phyloP scores from a whole-genome alignment of 2,329 filamentous ascomycete species.

The Tolypocladium paradoxum region DNA sequence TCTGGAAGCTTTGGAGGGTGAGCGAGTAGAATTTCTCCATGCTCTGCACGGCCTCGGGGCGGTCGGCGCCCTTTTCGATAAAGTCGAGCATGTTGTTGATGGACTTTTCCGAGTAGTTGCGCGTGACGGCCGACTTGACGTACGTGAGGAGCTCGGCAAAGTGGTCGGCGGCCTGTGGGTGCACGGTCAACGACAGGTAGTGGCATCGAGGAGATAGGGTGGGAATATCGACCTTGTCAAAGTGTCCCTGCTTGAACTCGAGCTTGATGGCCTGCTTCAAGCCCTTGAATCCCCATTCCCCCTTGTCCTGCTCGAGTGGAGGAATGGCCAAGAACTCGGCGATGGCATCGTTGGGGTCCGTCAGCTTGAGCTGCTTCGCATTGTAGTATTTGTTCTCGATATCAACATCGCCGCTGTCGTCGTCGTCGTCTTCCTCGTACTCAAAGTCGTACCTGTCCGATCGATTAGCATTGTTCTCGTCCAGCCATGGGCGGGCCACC shows the following conservation, averaged over 20 bases:
- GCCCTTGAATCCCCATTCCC: conserved; percentile 98
- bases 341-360: conserved; percentile 79
- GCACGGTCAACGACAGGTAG: conserved; percentile 12
- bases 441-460: conserved; percentile 74
- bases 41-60: conserved; percentile 57
- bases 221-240: conserved; percentile 53
- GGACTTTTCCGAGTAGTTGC: conserved; percentile 98
- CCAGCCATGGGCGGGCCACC: conserved; percentile 3
- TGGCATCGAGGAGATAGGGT: background rate
- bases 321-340: conserved; percentile 88
- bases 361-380: conserved; percentile 88
- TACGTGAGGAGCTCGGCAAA: conserved; percentile 94
- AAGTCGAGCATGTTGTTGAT: conserved; percentile 99
- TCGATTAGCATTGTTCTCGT: conserved; percentile 3
- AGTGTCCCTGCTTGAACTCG: conserved; percentile 85
- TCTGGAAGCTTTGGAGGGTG: conserved; percentile 90
- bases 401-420: conserved; percentile 78
- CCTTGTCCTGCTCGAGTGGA: conserved; percentile 76
- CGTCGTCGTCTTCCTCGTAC: conserved; percentile 87
- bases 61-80: conserved; percentile 80
- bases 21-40: conserved; percentile 95
- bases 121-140: conserved; percentile 90
- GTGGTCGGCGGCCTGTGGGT: conserved; percentile 68
- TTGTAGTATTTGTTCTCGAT: conserved; percentile 99
- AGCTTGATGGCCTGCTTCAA: conserved; percentile 97